Evolutionary conservation across 164 flowering plant genomes (phyloP).

Genomic region (Chloranthus sessilifolius): DNA sequence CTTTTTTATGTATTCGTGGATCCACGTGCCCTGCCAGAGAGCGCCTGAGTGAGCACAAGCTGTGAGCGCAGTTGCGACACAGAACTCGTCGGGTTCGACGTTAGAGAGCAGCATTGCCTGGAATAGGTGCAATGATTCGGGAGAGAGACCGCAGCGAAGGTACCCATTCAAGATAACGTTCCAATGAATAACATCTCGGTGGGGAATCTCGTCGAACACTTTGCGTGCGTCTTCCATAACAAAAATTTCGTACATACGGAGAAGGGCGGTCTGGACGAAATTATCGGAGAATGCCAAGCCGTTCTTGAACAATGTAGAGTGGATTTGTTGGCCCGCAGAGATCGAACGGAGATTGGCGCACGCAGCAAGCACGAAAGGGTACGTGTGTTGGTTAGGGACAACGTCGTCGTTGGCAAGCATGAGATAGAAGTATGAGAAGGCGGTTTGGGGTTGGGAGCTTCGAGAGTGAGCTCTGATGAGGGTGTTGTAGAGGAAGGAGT

Average conservation of each 20-base stretch:
- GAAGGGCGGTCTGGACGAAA: slow-evolving; percentile 30
- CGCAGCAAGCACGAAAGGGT: slow-evolving; percentile 32
- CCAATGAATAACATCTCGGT: slow-evolving; percentile 27
- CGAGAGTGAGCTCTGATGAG: slow-evolving; percentile 35
- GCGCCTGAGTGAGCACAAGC: slow-evolving; percentile 42
- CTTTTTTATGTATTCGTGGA: slow-evolving; percentile 30
- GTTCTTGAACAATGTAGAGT: slow-evolving; percentile 25
- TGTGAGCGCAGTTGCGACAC: slow-evolving; percentile 25
- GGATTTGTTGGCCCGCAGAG: slow-evolving; percentile 22
- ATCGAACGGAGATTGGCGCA: slow-evolving; percentile 22
- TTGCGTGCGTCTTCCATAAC: slow-evolving; percentile 18
- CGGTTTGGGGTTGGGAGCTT: slow-evolving; percentile 11
- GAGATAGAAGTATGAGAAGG: slow-evolving; percentile 26
- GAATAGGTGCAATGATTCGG: slow-evolving; percentile 24
- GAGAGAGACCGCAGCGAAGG: slow-evolving; percentile 14
- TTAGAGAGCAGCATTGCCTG: slow-evolving; percentile 22
- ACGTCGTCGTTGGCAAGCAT: slow-evolving; percentile 9
- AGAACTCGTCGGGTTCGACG: slow-evolving; percentile 29
- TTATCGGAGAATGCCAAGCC: slow-evolving; percentile 18
- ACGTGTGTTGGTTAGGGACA: slow-evolving; percentile 27
- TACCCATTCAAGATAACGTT: slow-evolving; percentile 34
- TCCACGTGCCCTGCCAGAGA: slow-evolving; percentile 34
- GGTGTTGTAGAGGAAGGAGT: slow-evolving; percentile 34
- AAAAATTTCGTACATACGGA: slow-evolving; percentile 23
- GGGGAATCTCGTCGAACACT: slow-evolving; percentile 33